These are phyloP conservation scores for Xylariaceae sp. DNA, from an alignment of 2,329 filamentous ascomycete species.

Conservation along the genomic window DNA sequence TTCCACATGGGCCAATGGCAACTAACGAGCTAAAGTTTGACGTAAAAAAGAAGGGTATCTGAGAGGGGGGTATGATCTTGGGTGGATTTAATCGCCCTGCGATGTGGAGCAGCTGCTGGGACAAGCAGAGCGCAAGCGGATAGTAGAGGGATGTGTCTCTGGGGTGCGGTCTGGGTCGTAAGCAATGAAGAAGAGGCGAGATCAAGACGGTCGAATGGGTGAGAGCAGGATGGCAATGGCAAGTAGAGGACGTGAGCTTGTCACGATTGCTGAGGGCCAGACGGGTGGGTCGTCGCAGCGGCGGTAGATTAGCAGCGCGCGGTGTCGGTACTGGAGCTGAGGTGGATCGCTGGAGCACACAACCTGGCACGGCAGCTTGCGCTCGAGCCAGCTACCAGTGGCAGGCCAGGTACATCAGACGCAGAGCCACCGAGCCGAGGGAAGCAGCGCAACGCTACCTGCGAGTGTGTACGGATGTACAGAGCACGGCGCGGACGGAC, in stretches of 20 bases:
- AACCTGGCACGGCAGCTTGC: constrained; percentile 3
- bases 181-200: constrained; percentile 6
- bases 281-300: constrained; percentile 16
- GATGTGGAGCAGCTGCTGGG: constrained; percentile 9
- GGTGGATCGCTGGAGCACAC: constrained; percentile 2
- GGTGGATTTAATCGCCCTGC: constrained; percentile 18
- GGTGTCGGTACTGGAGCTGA: constrained; percentile 7
- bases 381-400: constrained; percentile 4
- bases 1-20: constrained; percentile 18
- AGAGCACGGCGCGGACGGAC: no score
- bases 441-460: no score
- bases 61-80: constrained; percentile 9
- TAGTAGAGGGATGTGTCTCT: no score
- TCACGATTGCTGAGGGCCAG: constrained; percentile 21
- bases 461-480: no score
- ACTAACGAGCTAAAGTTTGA: constrained; percentile 12
- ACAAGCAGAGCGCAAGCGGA: no score
- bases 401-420: constrained; percentile 6
- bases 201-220: constrained; percentile 8
- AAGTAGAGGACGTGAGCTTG: constrained; percentile 23
- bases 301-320: constrained; percentile 9
- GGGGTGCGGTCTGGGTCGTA: not conserved
- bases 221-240: constrained; percentile 28
- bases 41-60: constrained; percentile 1
- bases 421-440: not conserved